Evolutionary conservation across 345 rosid genomes (phyloP), one percentile per base, ranked within the genome.

Genomic region (Ceriops decandra): DNA sequence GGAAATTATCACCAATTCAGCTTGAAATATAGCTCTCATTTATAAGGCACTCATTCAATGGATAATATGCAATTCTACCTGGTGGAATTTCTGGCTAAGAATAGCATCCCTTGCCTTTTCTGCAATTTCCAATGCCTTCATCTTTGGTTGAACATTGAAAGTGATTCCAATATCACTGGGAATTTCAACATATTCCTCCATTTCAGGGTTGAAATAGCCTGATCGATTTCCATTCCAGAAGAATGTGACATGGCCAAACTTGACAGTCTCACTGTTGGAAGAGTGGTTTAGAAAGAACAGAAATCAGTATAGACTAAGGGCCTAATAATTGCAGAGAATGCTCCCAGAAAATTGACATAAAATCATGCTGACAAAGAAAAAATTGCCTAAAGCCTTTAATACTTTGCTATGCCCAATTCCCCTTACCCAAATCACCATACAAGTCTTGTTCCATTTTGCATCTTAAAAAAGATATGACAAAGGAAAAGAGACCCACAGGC

Each of bases 191-290:
- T 95, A 91, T 79, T 95, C 86, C 75, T 91, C 99, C 88, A 90
- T 53, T 19, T 85, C 77, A 24, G 85, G 67, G 49, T 88, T 79
- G 72, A 95, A 95, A 72, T 57, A 95, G 54, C 99, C 99, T 56
- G 98, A 95, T 20, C 96, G 89, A 75, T 95, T 95, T 60, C 99
- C 99, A 62, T 95, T 95, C 99, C 99, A 91, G 83, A 95, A 95
- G 84, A 91, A 95, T 22, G 99, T 91, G 57, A 95, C 98, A 52
- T 91, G 98, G 15, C 97, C 98, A 79, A 95, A 91, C 78, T 95
- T 95, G 62, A 95, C 96, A 13, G 99, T 95, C 81, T 95, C 99
- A 72, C 99, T 91, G 82, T 56, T 10, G 24, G 38, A 38, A 77
- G 47, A 58, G 2, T 42, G 13, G 16, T 42, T 13, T 13, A 42